These are phyloP conservation scores for Podila horticola DNA, from an alignment of 192 early-diverging fungal genomes.

Conservation along the genomic window DNA sequence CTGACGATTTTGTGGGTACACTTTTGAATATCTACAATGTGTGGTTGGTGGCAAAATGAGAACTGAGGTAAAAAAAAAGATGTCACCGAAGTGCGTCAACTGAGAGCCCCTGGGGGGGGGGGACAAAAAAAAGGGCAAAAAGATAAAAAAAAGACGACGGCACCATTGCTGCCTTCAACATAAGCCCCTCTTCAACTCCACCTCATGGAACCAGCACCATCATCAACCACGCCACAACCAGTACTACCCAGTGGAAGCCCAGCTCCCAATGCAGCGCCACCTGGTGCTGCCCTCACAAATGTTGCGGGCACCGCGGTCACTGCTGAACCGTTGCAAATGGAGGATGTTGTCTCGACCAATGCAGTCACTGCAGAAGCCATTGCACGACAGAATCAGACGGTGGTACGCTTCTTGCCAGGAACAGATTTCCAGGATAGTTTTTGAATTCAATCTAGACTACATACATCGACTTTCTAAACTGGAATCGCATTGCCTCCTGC, in stretches of 20 bases:
- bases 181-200: not conserved
- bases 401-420: conserved; percentile 12
- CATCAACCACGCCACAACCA: not conserved
- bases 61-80: not conserved
- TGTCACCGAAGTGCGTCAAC: not conserved
- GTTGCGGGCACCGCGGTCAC: not conserved
- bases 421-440: not conserved
- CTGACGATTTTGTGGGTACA: too few species aligned
- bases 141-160: not conserved
- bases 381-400: conserved; percentile 47
- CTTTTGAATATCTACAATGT: not conserved
- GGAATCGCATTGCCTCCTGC: not conserved
- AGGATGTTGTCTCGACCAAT: conserved; percentile 48
- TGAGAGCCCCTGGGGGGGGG: not conserved
- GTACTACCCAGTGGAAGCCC: not conserved
- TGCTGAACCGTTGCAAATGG: conserved; percentile 28
- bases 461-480: not conserved
- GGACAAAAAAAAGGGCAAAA: too few species aligned
- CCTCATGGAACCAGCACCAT: not conserved
- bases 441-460: not conserved
- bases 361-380: conserved; percentile 44
- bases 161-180: not conserved
- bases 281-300: not conserved
- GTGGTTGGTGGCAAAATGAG: not conserved
- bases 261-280: not conserved